Percentiles rank a stretch among this genome's conserved stretches.
Evolutionary conservation across 2,329 filamentous ascomycete species (phyloP).

Genomic region (Coniochaeta sp.): DNA sequence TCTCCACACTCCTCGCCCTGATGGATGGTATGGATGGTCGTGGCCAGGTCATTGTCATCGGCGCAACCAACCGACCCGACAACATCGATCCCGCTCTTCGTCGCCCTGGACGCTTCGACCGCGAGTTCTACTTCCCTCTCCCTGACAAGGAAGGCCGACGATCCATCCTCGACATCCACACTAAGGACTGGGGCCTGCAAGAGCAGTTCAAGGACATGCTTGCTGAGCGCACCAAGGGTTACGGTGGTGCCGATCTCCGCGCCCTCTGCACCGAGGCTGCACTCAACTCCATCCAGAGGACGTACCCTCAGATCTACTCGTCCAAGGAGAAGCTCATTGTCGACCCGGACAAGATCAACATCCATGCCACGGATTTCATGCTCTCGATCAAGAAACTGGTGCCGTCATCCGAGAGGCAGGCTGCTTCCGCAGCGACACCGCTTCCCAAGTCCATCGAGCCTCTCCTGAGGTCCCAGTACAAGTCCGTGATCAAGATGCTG

Average conservation of each 20-base stretch:
- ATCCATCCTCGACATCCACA: conserved; percentile 91
- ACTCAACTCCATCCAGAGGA: conserved; percentile 89
- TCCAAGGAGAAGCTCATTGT: conserved; percentile 87
- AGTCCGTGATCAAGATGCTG: conserved; percentile 59
- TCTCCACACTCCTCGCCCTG: conserved; percentile 83
- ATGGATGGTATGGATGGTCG: conserved; percentile 99
- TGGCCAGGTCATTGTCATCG: conserved; percentile 96
- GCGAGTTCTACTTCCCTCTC: conserved; percentile 96
- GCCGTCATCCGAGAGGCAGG: conserved; percentile 86
- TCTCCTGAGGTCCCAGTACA: conserved; percentile 68
- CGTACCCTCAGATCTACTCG: conserved; percentile 92
- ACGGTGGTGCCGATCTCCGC: conserved; percentile 89
- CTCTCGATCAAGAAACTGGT: conserved; percentile 93
- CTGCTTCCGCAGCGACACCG: conserved; percentile 75
- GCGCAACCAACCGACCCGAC: conserved; percentile 95
- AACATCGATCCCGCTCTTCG: conserved; percentile 95
- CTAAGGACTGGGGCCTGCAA: conserved; percentile 82
- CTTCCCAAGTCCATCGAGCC: conserved; percentile 76
- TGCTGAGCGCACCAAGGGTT: conserved; percentile 87
- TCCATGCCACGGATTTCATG: conserved; percentile 95
- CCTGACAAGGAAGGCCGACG: conserved; percentile 74
- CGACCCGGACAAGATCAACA: conserved; percentile 73
- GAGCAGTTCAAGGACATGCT: conserved; percentile 75
- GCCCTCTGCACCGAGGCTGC: conserved; percentile 94
- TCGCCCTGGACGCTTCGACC: conserved; percentile 87